Conservation (phyloP, 345 rosid species). For the Eucalyptus virginea region DNA sequence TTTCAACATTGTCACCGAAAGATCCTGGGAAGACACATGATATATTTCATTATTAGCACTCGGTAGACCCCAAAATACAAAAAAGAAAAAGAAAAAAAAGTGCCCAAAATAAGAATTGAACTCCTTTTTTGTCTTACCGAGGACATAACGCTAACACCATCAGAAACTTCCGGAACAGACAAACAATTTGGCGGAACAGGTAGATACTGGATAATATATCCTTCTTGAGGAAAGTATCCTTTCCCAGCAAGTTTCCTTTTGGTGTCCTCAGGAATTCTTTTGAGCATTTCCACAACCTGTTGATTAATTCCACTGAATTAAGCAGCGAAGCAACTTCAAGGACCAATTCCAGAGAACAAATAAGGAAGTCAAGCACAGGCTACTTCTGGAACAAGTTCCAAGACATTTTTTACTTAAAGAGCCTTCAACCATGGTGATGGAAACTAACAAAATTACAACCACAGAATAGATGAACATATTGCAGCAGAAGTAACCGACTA, state of each 20-base stretch:
- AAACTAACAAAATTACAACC: neutral
- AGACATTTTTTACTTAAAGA: neutral
- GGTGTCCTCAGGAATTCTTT: conserved; percentile 53
- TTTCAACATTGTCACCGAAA: conserved; percentile 58
- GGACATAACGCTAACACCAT: conserved; percentile 75
- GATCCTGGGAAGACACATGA: conserved; percentile 48
- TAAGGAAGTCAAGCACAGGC: neutral
- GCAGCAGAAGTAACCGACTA: neutral
- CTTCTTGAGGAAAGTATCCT: conserved; percentile 91
- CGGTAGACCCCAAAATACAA: neutral
- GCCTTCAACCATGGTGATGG: neutral
- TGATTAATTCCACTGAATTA: neutral
- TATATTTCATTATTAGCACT: neutral
- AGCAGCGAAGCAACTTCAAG: neutral
- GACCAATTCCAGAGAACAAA: neutral
- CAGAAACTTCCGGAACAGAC: conserved; percentile 83
- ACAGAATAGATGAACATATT: neutral
- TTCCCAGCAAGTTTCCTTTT: conserved; percentile 62
- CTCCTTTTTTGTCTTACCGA: conserved; percentile 43
- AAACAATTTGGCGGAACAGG: conserved; percentile 97
- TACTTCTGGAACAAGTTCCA: neutral
- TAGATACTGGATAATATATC: conserved; percentile 57
- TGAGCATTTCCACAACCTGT: conserved; percentile 75
- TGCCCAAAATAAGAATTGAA: neutral
- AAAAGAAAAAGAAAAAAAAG: neutral